Percentiles rank a stretch among this genome's conserved stretches.
Evolutionary conservation across 1,284 basidiomycete genomes (phyloP).

Genomic region (Veloboletus limbatus): DNA sequence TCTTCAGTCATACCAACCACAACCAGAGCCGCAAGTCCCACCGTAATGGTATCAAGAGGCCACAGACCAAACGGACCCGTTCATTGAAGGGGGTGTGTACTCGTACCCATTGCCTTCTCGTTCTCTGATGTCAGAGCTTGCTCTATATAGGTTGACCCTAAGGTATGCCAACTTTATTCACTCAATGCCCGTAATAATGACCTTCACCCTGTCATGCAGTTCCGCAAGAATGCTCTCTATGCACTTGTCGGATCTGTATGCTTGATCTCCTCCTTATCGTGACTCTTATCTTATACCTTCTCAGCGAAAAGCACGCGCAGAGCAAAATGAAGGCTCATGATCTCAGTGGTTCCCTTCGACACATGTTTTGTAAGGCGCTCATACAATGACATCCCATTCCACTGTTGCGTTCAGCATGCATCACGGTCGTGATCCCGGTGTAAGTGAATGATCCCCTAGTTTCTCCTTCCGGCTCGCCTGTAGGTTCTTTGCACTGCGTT

Average conservation of each 20-base stretch:
- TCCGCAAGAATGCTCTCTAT: slow-evolving; percentile 82
- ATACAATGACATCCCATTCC: slow-evolving; percentile 17
- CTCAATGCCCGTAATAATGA: slow-evolving; percentile 3
- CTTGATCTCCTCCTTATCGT: slow-evolving; percentile 17
- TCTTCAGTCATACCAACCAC: slow-evolving; percentile 78
- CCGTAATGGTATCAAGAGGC: slow-evolving; percentile 93
- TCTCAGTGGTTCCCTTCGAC: slow-evolving; percentile 17
- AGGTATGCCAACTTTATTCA: slow-evolving; percentile 48
- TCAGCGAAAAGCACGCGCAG: slow-evolving; percentile 63
- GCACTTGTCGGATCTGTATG: slow-evolving; percentile 79
- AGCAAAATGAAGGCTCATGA: slow-evolving; percentile 52
- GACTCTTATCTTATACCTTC: slow-evolving; percentile 6
- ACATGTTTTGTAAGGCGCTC: no score
- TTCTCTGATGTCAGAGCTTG: slow-evolving; percentile 7
- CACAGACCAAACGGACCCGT: slow-evolving; percentile 72
- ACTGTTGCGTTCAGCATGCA: slow-evolving; percentile 2
- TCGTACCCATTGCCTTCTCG: slow-evolving; percentile 2
- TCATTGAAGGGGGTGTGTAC: slow-evolving; percentile 88
- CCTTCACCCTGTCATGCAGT: slow-evolving; percentile 44
- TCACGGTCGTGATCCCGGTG: slow-evolving; percentile 17
- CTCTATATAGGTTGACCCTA: slow-evolving; percentile 70
- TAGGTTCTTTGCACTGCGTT: slow-evolving; percentile 54
- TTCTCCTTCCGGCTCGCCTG: slow-evolving; percentile 30
- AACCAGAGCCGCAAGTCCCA: slow-evolving; percentile 96
- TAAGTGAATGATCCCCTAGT: slow-evolving; percentile 22